Conservation (phyloP, 495 filamentous ascomycete species). For the Xylaria cubensis region DNA sequence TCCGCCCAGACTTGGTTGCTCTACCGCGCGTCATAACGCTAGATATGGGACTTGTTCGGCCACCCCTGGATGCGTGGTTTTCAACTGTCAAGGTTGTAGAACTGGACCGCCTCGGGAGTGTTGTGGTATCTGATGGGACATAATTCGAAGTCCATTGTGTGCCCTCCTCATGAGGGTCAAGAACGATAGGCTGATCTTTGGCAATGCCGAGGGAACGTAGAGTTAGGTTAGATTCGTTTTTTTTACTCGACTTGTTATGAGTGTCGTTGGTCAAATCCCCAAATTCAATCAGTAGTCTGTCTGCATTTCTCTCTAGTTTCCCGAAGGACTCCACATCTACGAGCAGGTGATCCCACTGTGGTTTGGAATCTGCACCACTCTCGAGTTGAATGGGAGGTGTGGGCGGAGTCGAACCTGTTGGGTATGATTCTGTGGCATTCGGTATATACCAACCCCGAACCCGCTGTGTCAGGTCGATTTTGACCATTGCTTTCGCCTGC, state of each 20-base stretch:
- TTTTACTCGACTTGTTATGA: slow-evolving; percentile 75
- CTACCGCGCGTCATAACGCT: slow-evolving; percentile 69
- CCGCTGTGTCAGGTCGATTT: slow-evolving; percentile 71
- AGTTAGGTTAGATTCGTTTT: slow-evolving; percentile 47
- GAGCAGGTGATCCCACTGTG: slow-evolving; percentile 68
- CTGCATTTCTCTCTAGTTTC: slow-evolving; percentile 66
- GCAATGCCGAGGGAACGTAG: slow-evolving; percentile 38
- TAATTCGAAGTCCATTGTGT: slow-evolving; percentile 38
- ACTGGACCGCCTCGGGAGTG: slow-evolving; percentile 38
- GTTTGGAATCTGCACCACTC: slow-evolving; percentile 41
- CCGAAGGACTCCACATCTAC: slow-evolving; percentile 76
- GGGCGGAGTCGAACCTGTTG: slow-evolving; percentile 20
- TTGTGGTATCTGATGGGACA: slow-evolving; percentile 27
- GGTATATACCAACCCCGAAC: slow-evolving; percentile 81
- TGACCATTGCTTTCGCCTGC: slow-evolving; percentile 68
- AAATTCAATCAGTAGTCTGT: slow-evolving; percentile 72
- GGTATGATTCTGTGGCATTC: slow-evolving; percentile 31
- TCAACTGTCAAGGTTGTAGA: slow-evolving; percentile 38
- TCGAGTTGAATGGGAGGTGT: slow-evolving; percentile 37
- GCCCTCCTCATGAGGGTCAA: slow-evolving; percentile 42
- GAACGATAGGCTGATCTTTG: slow-evolving; percentile 48
- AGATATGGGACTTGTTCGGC: slow-evolving; percentile 69
- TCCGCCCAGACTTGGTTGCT: slow-evolving; percentile 62
- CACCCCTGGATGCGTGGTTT: slow-evolving; percentile 48
- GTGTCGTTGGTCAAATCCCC: slow-evolving; percentile 75